phyloP scores from a whole-genome alignment of 257 asterid species.

The Solanum sitiens region DNA sequence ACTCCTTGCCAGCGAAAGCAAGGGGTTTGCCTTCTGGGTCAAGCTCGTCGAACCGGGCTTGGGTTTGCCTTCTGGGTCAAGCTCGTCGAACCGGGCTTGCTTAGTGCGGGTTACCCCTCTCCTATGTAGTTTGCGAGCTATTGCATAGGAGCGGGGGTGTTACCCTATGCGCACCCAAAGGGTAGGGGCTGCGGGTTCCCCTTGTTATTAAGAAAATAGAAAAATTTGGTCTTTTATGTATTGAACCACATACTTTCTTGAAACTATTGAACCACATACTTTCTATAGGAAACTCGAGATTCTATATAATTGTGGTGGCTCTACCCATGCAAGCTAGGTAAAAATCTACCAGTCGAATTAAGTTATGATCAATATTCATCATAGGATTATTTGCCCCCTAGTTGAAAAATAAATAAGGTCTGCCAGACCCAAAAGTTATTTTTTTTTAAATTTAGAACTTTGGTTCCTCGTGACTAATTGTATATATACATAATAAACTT shows the following conservation, averaged over 20 bases:
- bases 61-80: too few relatives aligned
- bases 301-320: background rate
- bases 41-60: too few relatives aligned
- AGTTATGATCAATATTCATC: background rate
- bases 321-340: background rate
- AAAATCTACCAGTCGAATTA: background rate
- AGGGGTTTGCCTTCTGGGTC: too few relatives aligned
- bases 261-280: background rate
- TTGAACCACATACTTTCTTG: background rate
- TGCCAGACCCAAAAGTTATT: background rate
- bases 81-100: too few relatives aligned
- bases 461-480: background rate
- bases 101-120: too few relatives aligned
- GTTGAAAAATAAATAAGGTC: background rate
- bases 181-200: too few relatives aligned
- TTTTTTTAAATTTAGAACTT: background rate
- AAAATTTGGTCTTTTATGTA: background rate
- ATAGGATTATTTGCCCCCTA: background rate
- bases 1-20: too few relatives aligned
- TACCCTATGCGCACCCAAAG: too few relatives aligned
- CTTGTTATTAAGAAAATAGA: too few relatives aligned
- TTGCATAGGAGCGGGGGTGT: too few relatives aligned
- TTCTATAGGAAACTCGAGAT: background rate
- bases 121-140: too few relatives aligned
- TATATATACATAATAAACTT: background rate